Base-by-base conservation (phyloP, 208 protist genomes). In the Phytomonas francai region DNA sequence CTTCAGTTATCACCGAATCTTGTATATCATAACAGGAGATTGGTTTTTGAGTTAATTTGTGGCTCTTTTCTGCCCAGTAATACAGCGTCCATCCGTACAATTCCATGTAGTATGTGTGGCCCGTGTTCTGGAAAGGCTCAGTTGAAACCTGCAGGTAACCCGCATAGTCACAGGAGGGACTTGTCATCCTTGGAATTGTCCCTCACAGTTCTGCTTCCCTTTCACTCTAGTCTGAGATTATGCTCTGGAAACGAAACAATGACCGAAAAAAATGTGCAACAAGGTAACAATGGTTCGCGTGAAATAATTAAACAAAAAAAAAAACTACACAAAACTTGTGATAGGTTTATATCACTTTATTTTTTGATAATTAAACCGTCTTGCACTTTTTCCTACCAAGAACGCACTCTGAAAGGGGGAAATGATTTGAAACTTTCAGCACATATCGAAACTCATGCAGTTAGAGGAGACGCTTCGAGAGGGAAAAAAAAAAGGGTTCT, bases 81-180 rank as follows among this genome's bases (percentile, higher is more conserved):
- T 83, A 84, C 22, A 95, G 60, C 65, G 81, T 87, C 0, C 69
- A 31, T n/a, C 80, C 81, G 14, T 76, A 71, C 16, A 95, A 65
- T 57, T 88, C 87, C 57, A 88, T 84, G 72, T 93, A 95, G 33
- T 73, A 58, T 25, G 78, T 79, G 74, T 83, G 74, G 56, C 74
- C 81, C 11, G 65, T 69, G 51, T 81, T 75, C 34, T 77, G 67
- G 63, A 71, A 31, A 14, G 22, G 28, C 19, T 60, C 45, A 60
- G 31, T 39, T 32, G 31, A 33, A 12, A 68, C 49, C 51, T 71
- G 72, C 16, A 76, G 61, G 45, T 65, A 76, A 19, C 72, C 72
- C 59, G 72, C 65, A 39, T 63, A 71, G 30, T 76, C 72, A 49
- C 39, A 22, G 39, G 14, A 19, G 14, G 39, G 39, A 12, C 7